These are phyloP conservation scores for Cordyceps militaris DNA, from an alignment of 2,329 filamentous ascomycete species.

Conservation along the genomic window DNA sequence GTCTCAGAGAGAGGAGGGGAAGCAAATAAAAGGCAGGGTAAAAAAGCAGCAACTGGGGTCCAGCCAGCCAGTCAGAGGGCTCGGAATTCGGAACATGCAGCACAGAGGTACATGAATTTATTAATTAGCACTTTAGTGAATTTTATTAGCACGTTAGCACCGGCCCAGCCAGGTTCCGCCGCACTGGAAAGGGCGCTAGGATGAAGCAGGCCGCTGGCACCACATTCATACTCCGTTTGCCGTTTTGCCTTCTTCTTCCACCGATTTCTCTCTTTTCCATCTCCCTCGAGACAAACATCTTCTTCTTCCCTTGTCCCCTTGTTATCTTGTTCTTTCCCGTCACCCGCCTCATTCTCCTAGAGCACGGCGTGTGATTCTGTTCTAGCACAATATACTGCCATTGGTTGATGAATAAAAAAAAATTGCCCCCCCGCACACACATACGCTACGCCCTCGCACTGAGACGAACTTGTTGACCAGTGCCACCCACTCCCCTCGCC, in stretches of 20 bases:
- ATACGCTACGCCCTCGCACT: not conserved
- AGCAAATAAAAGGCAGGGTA: not conserved
- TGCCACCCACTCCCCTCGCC: not conserved
- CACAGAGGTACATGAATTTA: not conserved
- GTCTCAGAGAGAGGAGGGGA: not conserved
- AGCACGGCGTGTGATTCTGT: not conserved
- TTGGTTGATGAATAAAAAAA: conserved; percentile 1
- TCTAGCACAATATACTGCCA: not conserved
- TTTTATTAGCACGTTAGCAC: no score
- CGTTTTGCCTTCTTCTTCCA: not conserved
- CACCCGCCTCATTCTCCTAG: not conserved
- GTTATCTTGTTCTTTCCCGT: not conserved
- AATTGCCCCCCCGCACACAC: not conserved
- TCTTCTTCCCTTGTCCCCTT: not conserved
- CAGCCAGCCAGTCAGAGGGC: conserved; percentile 1
- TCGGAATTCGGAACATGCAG: conserved; percentile 7
- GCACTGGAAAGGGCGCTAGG: not conserved
- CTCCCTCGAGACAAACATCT: not conserved
- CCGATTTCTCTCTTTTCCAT: not conserved
- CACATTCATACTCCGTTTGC: not conserved
- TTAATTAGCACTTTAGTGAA: not conserved
- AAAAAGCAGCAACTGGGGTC: not conserved
- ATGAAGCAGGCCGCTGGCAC: not conserved
- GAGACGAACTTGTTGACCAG: no score
- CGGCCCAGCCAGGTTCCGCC: conserved; percentile 5